Base-by-base conservation (phyloP, 2,329 filamentous ascomycete species). In the Chaetothyriales sp. region DNA sequence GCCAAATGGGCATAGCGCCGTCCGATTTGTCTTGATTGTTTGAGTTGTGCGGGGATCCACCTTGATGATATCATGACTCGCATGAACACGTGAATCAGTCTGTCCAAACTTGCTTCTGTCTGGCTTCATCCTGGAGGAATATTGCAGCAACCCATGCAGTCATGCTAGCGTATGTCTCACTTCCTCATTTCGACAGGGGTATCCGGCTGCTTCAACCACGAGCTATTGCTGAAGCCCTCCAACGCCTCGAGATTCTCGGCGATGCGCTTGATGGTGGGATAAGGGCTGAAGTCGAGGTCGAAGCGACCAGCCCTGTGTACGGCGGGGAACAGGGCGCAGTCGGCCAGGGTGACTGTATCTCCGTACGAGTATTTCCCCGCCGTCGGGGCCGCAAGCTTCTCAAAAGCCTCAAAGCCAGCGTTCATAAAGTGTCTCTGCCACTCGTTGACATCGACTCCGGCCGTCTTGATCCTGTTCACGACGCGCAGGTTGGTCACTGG, bases 401-500 rank as follows among this genome's bases (percentile, higher is more conserved):
- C 78, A 55, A 79, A 81, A 1, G 78, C 78, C 15, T 59, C 59
- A n/a, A 83, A 63, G 0, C 78, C 78, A 6, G 71, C 67, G 1
- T 63, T 62, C 63, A 77, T 76, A 5, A 78, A 63, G 49, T 72
- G 69, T 43, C 64, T 66, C 28, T 73, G 75, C 77, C 78, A 81
- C 3, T 65, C 63, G 20, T 68, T 68, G 1, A 68, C 65, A 1
- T 68, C 69, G 1, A 64, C 66, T 0, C 70, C 72, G 0, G 77
- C 59, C 0, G 63, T 63, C 3, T 68, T 66, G 2, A 81, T 66
- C 0, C 70, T 68, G 46, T 71, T 70, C 56, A 78, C 67, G 39
- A 79, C 72, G 7, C 71, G 68, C 18, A 77, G 61, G 57, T 81
- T 81, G 1, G 78, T 80, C 1, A 78, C 70, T 5, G 80, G 79